These are phyloP conservation scores for Phaeosphaeriaceae sp. DNA, from an alignment of 2,329 filamentous ascomycete species.

Conservation along the genomic window DNA sequence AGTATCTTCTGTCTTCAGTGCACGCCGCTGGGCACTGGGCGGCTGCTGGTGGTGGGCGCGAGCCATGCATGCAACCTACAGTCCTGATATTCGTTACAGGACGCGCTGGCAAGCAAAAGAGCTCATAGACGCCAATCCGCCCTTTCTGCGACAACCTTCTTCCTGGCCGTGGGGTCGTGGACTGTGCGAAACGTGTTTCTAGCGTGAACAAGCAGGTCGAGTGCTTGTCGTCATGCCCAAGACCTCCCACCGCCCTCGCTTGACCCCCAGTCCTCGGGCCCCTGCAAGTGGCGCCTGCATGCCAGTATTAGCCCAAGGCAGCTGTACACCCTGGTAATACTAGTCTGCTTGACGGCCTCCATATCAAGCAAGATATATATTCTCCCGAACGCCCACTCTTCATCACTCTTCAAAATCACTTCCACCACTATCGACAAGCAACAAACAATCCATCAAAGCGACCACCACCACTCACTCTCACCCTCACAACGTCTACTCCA, in stretches of 20 bases:
- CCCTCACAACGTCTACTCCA: no score
- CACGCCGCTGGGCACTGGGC: constrained; percentile 14
- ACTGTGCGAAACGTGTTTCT: constrained; percentile 27
- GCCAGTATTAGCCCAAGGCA: constrained; percentile 28
- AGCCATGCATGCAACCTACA: constrained; percentile 8
- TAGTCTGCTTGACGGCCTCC: constrained; percentile 22
- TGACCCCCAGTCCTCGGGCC: constrained; percentile 7
- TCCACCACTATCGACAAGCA: constrained; percentile 18
- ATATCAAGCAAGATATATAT: constrained; percentile 43
- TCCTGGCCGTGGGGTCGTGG: constrained; percentile 34
- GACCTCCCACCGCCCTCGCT: constrained; percentile 39
- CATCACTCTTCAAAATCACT: constrained; percentile 27
- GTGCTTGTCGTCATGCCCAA: constrained; percentile 37
- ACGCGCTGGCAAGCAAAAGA: constrained; percentile 10
- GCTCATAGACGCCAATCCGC: constrained; percentile 9
- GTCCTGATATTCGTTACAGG: constrained; percentile 10
- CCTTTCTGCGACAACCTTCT: constrained; percentile 20
- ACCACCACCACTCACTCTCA: constrained; percentile 17
- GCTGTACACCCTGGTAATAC: constrained; percentile 25
- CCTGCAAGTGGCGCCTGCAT: constrained; percentile 23
- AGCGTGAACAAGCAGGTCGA: constrained; percentile 14
- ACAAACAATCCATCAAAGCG: constrained; percentile 9
- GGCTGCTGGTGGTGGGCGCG: constrained; percentile 27
- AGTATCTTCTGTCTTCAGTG: no score
- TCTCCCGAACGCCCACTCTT: constrained; percentile 30